These are phyloP conservation scores for Ambispora gerdemannii DNA, from an alignment of 192 early-diverging fungal genomes.

Conservation along the genomic window DNA sequence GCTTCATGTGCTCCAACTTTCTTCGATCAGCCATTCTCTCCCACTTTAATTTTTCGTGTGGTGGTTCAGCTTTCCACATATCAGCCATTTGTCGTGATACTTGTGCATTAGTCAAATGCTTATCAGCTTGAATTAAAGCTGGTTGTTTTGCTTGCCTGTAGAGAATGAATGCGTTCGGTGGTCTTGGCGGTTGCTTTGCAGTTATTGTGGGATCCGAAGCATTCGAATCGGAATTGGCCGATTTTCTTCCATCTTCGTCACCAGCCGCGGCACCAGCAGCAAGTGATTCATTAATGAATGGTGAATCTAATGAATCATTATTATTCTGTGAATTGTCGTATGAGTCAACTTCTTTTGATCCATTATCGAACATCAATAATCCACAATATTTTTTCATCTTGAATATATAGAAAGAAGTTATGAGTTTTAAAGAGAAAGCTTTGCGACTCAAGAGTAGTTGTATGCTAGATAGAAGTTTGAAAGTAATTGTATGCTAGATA, in stretches of 20 bases:
- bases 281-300: constrained; percentile 4
- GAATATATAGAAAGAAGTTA: no score
- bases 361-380: no score
- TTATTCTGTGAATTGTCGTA: no score
- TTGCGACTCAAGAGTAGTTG: no score
- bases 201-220: neutral
- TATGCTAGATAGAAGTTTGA: no score
- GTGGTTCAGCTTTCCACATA: constrained; percentile 28
- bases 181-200: constrained; percentile 25
- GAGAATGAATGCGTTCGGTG: constrained; percentile 28
- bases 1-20: constrained; percentile 25
- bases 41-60: constrained; percentile 15
- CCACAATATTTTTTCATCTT: no score
- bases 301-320: no score
- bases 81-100: constrained; percentile 26
- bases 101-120: constrained; percentile 25
- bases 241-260: neutral
- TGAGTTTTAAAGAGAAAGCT: no score
- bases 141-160: constrained; percentile 29
- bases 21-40: constrained; percentile 28
- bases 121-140: constrained; percentile 22
- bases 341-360: no score
- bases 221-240: neutral
- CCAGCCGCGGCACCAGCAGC: constrained; percentile 25
- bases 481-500: no score